Percentiles rank a stretch among this genome's conserved stretches.
These are phyloP conservation scores for Penicillium manginii DNA, from an alignment of 495 filamentous ascomycete genomes.

Conservation along the genomic window DNA sequence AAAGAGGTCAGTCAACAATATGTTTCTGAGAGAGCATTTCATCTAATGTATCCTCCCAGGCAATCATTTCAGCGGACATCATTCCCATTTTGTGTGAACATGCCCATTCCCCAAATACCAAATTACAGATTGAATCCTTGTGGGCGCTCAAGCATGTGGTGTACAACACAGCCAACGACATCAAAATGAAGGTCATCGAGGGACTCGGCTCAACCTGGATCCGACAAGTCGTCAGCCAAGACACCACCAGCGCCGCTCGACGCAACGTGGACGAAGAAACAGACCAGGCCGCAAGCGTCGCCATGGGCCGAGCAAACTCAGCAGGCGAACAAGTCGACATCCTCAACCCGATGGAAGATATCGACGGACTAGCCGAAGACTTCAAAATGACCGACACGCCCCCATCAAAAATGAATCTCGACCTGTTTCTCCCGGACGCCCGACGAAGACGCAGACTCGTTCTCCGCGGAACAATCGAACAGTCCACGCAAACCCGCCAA, in stretches of 20 bases:
- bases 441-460: slow-evolving; percentile 49
- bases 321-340: slow-evolving; percentile 67
- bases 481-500: slow-evolving; percentile 59
- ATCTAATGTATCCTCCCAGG: slow-evolving; percentile 46
- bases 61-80: slow-evolving; percentile 74
- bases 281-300: slow-evolving; percentile 40
- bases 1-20: slow-evolving; percentile 63
- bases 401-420: slow-evolving; percentile 46
- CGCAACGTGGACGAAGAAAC: slow-evolving; percentile 44
- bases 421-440: slow-evolving; percentile 45
- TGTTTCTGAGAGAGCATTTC: not conserved
- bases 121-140: slow-evolving; percentile 76
- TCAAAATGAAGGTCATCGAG: slow-evolving; percentile 76
- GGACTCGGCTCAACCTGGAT: slow-evolving; percentile 80
- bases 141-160: slow-evolving; percentile 95
- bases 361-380: slow-evolving; percentile 67
- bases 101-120: slow-evolving; percentile 73
- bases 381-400: slow-evolving; percentile 62
- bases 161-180: slow-evolving; percentile 62
- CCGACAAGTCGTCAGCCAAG: slow-evolving; percentile 67
- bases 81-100: slow-evolving; percentile 80
- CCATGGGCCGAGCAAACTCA: slow-evolving; percentile 67
- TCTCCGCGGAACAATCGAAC: slow-evolving; percentile 52
- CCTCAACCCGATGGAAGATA: slow-evolving; percentile 60
- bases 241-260: slow-evolving; percentile 38